A percentile compares a stretch with the other conserved stretches of the same genome.
These are phyloP conservation scores for Phytopythium boreale DNA, from an alignment of 352 stramenopile species.

Conservation along the genomic window DNA sequence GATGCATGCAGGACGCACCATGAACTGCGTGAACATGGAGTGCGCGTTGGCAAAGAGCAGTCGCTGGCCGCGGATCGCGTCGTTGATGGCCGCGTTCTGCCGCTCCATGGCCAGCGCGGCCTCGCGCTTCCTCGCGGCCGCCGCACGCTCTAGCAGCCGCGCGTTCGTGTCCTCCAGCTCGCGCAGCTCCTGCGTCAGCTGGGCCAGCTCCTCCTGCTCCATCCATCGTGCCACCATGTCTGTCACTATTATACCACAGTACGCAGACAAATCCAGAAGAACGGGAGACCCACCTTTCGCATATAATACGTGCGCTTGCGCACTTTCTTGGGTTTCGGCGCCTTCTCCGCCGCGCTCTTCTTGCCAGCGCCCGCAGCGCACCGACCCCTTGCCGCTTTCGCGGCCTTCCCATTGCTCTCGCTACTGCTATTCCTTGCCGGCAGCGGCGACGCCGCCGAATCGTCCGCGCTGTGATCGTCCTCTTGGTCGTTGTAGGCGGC, in stretches of 20 bases:
- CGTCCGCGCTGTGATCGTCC: not conserved
- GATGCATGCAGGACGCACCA: constrained; percentile 13
- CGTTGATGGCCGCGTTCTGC: constrained; percentile 26
- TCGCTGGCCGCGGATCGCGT: constrained; percentile 30
- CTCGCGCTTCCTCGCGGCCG: constrained; percentile 12
- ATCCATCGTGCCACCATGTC: not conserved
- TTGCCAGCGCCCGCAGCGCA: not conserved
- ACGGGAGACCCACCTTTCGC: constrained; percentile 35
- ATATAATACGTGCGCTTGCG: constrained; percentile 48
- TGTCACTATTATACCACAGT: not conserved
- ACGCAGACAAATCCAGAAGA: too few species aligned
- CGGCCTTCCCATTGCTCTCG: not conserved
- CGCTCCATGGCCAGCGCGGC: constrained; percentile 2
- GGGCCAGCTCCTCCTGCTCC: constrained; percentile 9
- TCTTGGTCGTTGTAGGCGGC: not conserved
- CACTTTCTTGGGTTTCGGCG: constrained; percentile 20
- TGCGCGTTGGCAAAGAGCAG: constrained; percentile 35
- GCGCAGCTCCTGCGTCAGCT: constrained; percentile 12
- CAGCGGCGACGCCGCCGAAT: not conserved
- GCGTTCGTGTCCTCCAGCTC: constrained; percentile 21
- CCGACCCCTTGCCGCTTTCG: not conserved
- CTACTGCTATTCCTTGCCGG: not conserved
- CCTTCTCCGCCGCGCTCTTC: not conserved
- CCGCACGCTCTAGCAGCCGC: constrained; percentile 21
- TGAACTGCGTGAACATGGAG: constrained; percentile 39